Percentiles rank a stretch among this genome's conserved stretches.
Conservation (phyloP, 2,329 filamentous ascomycete species). For the Fusarium euwallaceae region DNA sequence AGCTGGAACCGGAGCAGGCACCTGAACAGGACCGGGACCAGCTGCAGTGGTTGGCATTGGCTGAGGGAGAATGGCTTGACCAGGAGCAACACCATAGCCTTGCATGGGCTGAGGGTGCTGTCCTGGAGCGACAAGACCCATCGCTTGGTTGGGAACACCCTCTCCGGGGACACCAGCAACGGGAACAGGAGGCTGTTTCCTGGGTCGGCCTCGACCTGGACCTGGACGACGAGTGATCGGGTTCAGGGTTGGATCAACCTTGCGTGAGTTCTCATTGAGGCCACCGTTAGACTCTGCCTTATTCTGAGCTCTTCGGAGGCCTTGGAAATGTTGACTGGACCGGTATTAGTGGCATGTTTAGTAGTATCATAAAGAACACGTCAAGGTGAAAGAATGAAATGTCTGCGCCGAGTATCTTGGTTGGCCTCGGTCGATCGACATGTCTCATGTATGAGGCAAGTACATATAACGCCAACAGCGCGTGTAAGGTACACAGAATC, state of each 20-base stretch:
- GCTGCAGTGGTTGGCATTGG: constrained; percentile 4
- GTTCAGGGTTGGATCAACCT: constrained; percentile 65
- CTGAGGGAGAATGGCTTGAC: constrained; percentile 16
- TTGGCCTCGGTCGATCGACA: neutral
- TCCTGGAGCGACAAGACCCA: constrained; percentile 13
- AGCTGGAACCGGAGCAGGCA: neutral
- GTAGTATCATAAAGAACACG: neutral
- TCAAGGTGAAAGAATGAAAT: neutral
- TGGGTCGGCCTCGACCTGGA: constrained; percentile 67
- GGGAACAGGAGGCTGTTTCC: constrained; percentile 56
- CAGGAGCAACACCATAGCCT: neutral
- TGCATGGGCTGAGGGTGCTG: constrained; percentile 11
- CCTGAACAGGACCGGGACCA: neutral
- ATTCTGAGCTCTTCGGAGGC: constrained; percentile 67
- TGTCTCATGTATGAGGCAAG: constrained; percentile 1
- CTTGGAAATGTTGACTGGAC: constrained; percentile 71
- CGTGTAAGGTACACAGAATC: constrained; percentile 11
- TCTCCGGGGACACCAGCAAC: constrained; percentile 24
- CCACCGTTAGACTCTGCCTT: constrained; percentile 61
- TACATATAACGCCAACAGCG: constrained; percentile 19
- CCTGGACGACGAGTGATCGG: constrained; percentile 72
- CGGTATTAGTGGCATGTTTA: constrained; percentile 27
- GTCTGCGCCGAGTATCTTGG: neutral
- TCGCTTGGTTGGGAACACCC: constrained; percentile 15
- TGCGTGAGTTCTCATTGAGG: constrained; percentile 52